Percentiles rank a stretch among this genome's conserved stretches.
Conservation (phyloP, 1,284 basidiomycete species). For the Sparassis latifolia region DNA sequence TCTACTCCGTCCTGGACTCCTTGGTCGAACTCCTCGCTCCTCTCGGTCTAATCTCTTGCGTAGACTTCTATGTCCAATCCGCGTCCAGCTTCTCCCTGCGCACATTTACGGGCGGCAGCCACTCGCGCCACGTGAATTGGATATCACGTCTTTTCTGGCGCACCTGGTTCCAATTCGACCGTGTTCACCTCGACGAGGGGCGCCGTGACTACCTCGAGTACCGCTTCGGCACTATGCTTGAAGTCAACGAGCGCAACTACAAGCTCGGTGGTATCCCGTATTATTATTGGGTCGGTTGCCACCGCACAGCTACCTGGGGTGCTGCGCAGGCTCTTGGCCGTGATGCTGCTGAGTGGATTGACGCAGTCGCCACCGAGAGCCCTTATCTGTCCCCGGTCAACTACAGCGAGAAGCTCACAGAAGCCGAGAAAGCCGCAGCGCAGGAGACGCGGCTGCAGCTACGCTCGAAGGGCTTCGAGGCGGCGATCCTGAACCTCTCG, state of each 20-base stretch:
- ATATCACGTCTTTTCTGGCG: constrained; percentile 17
- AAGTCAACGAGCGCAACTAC: constrained; percentile 15
- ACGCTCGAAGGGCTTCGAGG: constrained; percentile 18
- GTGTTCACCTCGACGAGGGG: constrained; percentile 15
- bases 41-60: constrained; percentile 13
- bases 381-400: constrained; percentile 15
- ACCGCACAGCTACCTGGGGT: constrained; percentile 13
- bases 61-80: constrained; percentile 18
- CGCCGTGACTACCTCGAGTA: constrained; percentile 17
- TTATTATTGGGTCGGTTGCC: constrained; percentile 17
- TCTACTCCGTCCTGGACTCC: constrained; percentile 17
- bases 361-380: constrained; percentile 15
- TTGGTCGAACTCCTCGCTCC: constrained; percentile 15
- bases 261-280: constrained; percentile 15
- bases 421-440: constrained; percentile 9
- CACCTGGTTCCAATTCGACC: constrained; percentile 17
- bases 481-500: constrained; percentile 17
- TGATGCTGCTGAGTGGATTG: constrained; percentile 14
- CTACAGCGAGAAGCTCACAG: constrained; percentile 10
- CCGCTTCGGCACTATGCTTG: constrained; percentile 16
- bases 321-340: constrained; percentile 6
- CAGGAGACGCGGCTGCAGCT: constrained; percentile 11
- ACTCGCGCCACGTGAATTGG: constrained; percentile 15
- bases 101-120: constrained; percentile 16
- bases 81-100: constrained; percentile 15